Conservation (phyloP, 2,329 filamentous ascomycete genomes). For the Apiospora kogelbergensis region DNA sequence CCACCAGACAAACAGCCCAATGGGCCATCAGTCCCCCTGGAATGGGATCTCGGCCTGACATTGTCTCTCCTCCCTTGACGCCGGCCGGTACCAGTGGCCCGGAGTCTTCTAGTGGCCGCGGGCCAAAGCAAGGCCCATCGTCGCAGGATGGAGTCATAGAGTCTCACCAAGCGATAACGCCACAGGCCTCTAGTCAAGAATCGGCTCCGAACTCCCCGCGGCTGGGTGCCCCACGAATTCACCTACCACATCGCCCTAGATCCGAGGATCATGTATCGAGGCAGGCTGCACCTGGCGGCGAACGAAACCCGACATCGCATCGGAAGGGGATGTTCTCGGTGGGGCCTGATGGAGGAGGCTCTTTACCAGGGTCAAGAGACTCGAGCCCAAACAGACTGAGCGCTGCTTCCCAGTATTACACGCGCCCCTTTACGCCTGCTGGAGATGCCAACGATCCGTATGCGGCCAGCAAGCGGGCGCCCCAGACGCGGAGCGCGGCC, state of each 20-base stretch:
- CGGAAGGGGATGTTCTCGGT: constrained; percentile 55
- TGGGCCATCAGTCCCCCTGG: constrained; percentile 64
- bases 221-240: constrained; percentile 22
- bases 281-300: constrained; percentile 39
- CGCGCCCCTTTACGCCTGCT: constrained; percentile 74
- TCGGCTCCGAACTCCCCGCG: constrained; percentile 41
- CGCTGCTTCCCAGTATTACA: constrained; percentile 62
- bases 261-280: constrained; percentile 43
- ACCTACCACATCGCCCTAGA: constrained; percentile 41
- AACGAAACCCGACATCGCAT: constrained; percentile 38
- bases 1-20: constrained; percentile 62
- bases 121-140: constrained; percentile 20
- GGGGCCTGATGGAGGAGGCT: constrained; percentile 44
- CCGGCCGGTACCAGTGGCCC: constrained; percentile 69
- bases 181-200: constrained; percentile 65
- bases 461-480: constrained; percentile 74
- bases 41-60: constrained; percentile 66
- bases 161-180: constrained; percentile 56
- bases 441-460: constrained; percentile 85
- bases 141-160: constrained; percentile 26
- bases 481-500: constrained; percentile 63
- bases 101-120: constrained; percentile 32
- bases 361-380: constrained; percentile 59
- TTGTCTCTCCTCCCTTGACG: constrained; percentile 88
- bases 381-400: constrained; percentile 62